These are phyloP conservation scores for Backusella liffmaniae DNA, from an alignment of 192 early-diverging fungal species.

Conservation along the genomic window DNA sequence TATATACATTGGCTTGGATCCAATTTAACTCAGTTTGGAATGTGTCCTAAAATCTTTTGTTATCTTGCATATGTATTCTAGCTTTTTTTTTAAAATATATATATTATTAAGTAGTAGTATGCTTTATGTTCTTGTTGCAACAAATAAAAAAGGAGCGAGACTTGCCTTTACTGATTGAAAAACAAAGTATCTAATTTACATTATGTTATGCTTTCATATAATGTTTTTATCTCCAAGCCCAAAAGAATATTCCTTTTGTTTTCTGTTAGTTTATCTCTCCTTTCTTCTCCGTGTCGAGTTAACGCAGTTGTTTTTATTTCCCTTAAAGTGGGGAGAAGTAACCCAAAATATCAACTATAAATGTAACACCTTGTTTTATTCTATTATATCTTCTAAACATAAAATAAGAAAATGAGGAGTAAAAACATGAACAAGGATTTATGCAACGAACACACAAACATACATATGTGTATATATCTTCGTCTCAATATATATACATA, in stretches of 20 bases:
- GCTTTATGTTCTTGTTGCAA: neutral
- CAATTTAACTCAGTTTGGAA: conserved; percentile 1
- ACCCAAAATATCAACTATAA: neutral
- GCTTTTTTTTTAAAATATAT: neutral
- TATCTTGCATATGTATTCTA: neutral
- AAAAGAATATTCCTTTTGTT: neutral
- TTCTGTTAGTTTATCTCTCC: neutral
- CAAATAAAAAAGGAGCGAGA: neutral
- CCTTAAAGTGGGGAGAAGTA: neutral
- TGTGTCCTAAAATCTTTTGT: neutral
- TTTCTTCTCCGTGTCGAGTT: neutral
- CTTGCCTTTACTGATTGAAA: neutral
- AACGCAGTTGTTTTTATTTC: neutral
- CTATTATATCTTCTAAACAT: neutral
- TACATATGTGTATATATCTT: neutral
- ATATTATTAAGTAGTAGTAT: neutral
- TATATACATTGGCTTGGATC: neutral
- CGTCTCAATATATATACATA: neutral
- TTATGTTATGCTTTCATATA: neutral
- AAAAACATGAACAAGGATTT: no score
- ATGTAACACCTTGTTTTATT: neutral
- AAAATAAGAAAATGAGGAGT: neutral
- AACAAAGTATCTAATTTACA: neutral
- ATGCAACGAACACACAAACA: neutral
- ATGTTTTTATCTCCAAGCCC: neutral